Base-by-base conservation (phyloP, 2,329 filamentous ascomycete species). In the Onygenales sp. region DNA sequence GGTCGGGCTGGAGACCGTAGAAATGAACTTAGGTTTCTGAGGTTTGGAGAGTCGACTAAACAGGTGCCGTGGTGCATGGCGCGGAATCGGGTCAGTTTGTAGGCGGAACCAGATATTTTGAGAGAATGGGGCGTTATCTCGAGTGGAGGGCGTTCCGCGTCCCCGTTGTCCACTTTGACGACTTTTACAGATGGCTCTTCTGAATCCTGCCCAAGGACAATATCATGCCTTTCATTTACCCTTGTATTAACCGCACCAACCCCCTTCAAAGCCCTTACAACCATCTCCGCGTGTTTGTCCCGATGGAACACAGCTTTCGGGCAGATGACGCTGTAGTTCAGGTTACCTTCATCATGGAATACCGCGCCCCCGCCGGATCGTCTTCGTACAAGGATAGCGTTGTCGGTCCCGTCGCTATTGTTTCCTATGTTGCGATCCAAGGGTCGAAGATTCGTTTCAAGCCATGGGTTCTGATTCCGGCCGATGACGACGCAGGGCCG, bases 391-490 rank as follows among this genome's bases (percentile, higher is more conserved):
- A 95, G 82, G 54, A 80, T 71, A 2, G 81, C 73, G 11, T 69
- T 73, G 57, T 56, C 61, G 45, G 13, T 61, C 55, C 7, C 43
- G 46, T 42, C n/a, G 17, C n/a, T 10, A 10, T 11, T 55, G 36
- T 48, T 13, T 45, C 32, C 9, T 52, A 27, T 57, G 43, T 57
- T 61, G 36, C 57, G 66, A 59, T 62, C 72, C 63, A 95, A 73
- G 1, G 82, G 75, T 9, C 42, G 57, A 13, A 96, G 77, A 66
- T 95, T 88, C 57, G 88, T 84, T 73, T 98, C 93, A 7, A 88
- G 78, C 93, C 92, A 98, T 52, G 93, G 93, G 68, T 98, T 98
- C 74, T 98, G 93, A 68, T 98, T 98, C 56, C 93, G 84, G 43
- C 93, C 93, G 60, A 98, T 85, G 65, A 98, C 85, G 55, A 98